These are phyloP conservation scores for Saccharomyces pastorianus DNA, from an alignment of 1,139 yeast species.

Conservation along the genomic window DNA sequence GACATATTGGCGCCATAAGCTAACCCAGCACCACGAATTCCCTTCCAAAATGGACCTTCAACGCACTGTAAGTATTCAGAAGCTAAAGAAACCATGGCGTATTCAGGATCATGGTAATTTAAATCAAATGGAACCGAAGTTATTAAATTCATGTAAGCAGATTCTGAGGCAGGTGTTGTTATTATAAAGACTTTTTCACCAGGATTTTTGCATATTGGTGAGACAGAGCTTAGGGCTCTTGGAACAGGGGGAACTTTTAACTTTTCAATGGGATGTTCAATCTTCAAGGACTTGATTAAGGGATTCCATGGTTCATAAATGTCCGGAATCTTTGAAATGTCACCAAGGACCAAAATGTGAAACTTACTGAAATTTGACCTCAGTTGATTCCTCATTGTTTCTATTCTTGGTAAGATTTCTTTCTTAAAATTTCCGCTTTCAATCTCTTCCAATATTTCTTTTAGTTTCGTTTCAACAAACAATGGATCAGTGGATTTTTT, in stretches of 20 bases:
- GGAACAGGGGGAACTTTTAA: slow-evolving; percentile 38
- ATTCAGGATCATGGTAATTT: slow-evolving; percentile 57
- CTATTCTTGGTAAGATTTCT: slow-evolving; percentile 46
- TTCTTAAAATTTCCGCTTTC: slow-evolving; percentile 36
- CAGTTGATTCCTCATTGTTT: slow-evolving; percentile 47
- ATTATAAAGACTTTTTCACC: slow-evolving; percentile 53
- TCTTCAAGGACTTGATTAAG: slow-evolving; percentile 31
- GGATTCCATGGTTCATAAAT: slow-evolving; percentile 44
- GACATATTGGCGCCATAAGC: slow-evolving; percentile 79
- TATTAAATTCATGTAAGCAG: slow-evolving; percentile 61
- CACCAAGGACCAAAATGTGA: slow-evolving; percentile 67
- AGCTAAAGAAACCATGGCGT: slow-evolving; percentile 64
- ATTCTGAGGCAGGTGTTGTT: slow-evolving; percentile 79
- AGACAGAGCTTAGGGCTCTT: slow-evolving; percentile 45
- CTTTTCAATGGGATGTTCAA: slow-evolving; percentile 7
- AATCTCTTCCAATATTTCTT: slow-evolving; percentile 43
- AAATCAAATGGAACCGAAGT: slow-evolving; percentile 49
- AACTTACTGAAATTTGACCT: slow-evolving; percentile 51
- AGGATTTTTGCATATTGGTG: slow-evolving; percentile 50
- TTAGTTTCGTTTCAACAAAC: slow-evolving; percentile 51
- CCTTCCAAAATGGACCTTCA: slow-evolving; percentile 97
- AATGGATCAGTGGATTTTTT: slow-evolving; percentile 62
- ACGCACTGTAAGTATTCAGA: slow-evolving; percentile 74
- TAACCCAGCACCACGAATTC: slow-evolving; percentile 88
- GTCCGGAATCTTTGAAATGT: slow-evolving; percentile 34